Evolutionary conservation across 2,329 filamentous ascomycete genomes (phyloP).

Genomic region (Ambrosiella cleistominuta): DNA sequence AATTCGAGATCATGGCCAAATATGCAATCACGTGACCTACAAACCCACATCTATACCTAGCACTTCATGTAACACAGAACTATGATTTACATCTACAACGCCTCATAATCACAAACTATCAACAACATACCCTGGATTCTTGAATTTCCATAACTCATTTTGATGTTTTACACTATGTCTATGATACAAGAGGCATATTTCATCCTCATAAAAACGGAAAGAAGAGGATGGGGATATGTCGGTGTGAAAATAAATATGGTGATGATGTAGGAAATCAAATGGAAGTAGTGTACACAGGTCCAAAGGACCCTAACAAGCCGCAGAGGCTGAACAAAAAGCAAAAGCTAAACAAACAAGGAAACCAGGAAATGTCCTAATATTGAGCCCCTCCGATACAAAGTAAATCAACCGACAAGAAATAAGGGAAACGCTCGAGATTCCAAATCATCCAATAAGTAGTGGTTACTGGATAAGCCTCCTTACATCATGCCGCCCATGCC

Average conservation of each 20-base stretch:
- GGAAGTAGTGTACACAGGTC: conserved; percentile 4
- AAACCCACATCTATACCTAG: too few species aligned
- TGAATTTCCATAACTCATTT: conserved; percentile 9
- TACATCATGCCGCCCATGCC: conserved; percentile 36
- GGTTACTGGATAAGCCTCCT: conserved; percentile 17
- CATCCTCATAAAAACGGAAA: neutral
- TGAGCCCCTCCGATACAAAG: neutral
- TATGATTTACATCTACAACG: neutral
- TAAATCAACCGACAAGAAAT: neutral
- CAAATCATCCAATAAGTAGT: neutral
- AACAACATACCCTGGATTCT: neutral
- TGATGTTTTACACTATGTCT: conserved; percentile 12
- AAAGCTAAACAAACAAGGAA: conserved; percentile 6
- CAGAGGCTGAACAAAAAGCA: conserved; percentile 1
- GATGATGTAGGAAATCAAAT: neutral
- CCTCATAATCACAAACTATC: neutral
- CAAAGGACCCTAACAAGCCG: neutral
- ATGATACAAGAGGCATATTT: conserved; percentile 11
- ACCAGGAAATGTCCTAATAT: neutral
- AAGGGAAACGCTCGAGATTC: neutral
- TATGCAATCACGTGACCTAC: too few species aligned
- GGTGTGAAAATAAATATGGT: neutral
- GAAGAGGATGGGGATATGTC: neutral
- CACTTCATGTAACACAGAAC: neutral
- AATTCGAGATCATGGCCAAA: too few species aligned